Conservation (phyloP, 306 rosid species). For the Acacia acuminata region DNA sequence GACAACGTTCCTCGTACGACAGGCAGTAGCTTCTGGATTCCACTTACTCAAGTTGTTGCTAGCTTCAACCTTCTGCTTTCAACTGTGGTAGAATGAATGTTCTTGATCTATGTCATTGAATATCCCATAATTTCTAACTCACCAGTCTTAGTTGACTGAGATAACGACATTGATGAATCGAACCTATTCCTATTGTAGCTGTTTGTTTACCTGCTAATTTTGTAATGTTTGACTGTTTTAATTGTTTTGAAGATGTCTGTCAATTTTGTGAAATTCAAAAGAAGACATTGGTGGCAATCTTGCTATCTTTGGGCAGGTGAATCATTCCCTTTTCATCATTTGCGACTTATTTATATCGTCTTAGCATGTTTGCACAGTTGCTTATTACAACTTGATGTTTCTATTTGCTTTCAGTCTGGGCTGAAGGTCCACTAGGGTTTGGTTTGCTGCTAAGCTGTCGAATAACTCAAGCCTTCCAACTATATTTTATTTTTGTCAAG, state of each 20-base stretch:
- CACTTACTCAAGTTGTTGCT: conserved; percentile 83
- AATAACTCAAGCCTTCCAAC: conserved; percentile 76
- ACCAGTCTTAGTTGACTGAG: background rate
- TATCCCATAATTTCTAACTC: background rate
- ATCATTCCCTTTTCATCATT: conserved; percentile 33
- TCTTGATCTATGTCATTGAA: background rate
- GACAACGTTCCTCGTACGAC: conserved; percentile 78
- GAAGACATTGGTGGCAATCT: conserved; percentile 76
- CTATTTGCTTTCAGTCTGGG: conserved; percentile 75
- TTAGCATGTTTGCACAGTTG: conserved; percentile 7
- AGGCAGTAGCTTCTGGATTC: conserved; percentile 96
- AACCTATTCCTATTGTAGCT: background rate
- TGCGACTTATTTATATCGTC: background rate
- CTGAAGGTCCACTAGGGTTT: conserved; percentile 89
- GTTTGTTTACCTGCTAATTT: conserved; percentile 12
- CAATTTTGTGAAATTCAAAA: conserved; percentile 55
- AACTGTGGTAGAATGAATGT: conserved; percentile 55
- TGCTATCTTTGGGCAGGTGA: conserved; percentile 95
- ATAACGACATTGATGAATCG: too few species aligned
- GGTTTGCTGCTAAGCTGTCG: conserved; percentile 92
- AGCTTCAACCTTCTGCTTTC: conserved; percentile 86
- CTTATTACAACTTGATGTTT: conserved; percentile 27
- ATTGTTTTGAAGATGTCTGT: conserved; percentile 55
- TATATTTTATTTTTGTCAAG: conserved; percentile 85
- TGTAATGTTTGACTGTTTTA: conserved; percentile 6